Conservation (phyloP, 1,284 basidiomycete genomes). For the Inonotus obliquus region DNA sequence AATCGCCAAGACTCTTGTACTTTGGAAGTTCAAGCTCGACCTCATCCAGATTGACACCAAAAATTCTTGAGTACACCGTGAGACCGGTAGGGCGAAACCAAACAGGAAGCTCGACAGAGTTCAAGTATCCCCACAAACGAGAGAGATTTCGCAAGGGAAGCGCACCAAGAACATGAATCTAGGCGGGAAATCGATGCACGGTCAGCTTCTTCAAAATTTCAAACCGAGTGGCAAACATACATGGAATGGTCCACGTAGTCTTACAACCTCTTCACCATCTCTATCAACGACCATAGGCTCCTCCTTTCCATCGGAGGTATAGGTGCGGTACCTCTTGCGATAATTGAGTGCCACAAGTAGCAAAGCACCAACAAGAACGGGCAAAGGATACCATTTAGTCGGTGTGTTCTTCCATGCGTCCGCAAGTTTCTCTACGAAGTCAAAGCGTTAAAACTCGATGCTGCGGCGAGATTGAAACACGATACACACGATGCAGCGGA, state of each 20-base stretch:
- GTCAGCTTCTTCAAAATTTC: background rate
- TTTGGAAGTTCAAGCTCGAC: constrained; percentile 78
- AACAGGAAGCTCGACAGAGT: constrained; percentile 86
- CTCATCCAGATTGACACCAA: constrained; percentile 94
- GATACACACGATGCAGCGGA: constrained; percentile 12
- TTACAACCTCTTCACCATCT: constrained; percentile 65
- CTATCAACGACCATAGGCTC: constrained; percentile 67
- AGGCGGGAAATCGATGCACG: background rate
- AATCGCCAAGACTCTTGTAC: constrained; percentile 86
- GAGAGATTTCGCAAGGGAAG: constrained; percentile 93
- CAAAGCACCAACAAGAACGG: constrained; percentile 86
- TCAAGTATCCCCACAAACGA: constrained; percentile 93
- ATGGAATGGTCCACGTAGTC: constrained; percentile 91
- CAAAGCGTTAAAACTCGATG: background rate
- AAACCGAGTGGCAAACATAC: constrained; percentile 42
- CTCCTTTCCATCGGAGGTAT: constrained; percentile 24
- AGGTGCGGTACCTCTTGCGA: constrained; percentile 49
- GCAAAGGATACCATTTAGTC: constrained; percentile 94
- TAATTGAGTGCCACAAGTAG: constrained; percentile 83
- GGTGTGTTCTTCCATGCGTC: constrained; percentile 86
- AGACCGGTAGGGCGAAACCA: constrained; percentile 93
- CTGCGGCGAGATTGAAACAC: background rate
- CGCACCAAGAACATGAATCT: constrained; percentile 96
- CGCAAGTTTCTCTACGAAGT: constrained; percentile 38
- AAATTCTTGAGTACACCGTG: constrained; percentile 79